Evolutionary conservation across 257 asterid genomes (phyloP).

Genomic region (Lycium ferocissimum): DNA sequence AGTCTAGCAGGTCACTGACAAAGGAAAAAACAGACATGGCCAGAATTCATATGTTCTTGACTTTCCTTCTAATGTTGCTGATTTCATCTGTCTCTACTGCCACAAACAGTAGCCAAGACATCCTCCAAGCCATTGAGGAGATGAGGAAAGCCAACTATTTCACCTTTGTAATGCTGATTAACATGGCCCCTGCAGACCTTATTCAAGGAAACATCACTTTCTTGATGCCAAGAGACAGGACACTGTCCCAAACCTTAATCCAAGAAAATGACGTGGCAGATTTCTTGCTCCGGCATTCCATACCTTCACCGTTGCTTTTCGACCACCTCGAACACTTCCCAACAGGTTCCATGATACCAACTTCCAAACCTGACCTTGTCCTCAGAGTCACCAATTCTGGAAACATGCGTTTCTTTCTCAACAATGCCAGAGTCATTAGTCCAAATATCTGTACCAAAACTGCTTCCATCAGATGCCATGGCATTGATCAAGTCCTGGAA

Average conservation of each 20-base stretch:
- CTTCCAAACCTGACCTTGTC: conserved; percentile 57
- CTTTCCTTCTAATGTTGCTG: conserved; percentile 5
- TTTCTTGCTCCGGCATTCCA: conserved; percentile 76
- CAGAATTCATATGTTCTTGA: neutral
- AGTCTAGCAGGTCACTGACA: neutral
- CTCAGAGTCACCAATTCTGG: conserved; percentile 59
- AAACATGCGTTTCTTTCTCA: conserved; percentile 57
- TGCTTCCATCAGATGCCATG: conserved; percentile 71
- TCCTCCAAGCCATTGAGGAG: conserved; percentile 56
- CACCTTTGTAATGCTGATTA: conserved; percentile 71
- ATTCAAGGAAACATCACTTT: conserved; percentile 56
- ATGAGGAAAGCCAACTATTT: conserved; percentile 79
- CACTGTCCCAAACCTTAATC: conserved; percentile 46
- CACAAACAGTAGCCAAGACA: conserved; percentile 30
- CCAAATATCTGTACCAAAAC: conserved; percentile 69
- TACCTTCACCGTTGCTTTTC: conserved; percentile 63
- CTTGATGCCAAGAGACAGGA: conserved; percentile 75
- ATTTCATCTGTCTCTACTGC: conserved; percentile 23
- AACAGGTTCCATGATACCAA: conserved; percentile 65
- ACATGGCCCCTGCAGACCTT: conserved; percentile 62
- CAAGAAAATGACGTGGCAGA: conserved; percentile 43
- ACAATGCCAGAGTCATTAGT: conserved; percentile 60
- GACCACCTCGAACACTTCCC: conserved; percentile 68
- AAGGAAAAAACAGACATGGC: neutral
- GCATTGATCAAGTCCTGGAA: conserved; percentile 67